Evolutionary conservation across 495 filamentous ascomycete species (phyloP), one percentile per base, ranked within the genome.

Genomic region (Aspergillus sparsus): DNA sequence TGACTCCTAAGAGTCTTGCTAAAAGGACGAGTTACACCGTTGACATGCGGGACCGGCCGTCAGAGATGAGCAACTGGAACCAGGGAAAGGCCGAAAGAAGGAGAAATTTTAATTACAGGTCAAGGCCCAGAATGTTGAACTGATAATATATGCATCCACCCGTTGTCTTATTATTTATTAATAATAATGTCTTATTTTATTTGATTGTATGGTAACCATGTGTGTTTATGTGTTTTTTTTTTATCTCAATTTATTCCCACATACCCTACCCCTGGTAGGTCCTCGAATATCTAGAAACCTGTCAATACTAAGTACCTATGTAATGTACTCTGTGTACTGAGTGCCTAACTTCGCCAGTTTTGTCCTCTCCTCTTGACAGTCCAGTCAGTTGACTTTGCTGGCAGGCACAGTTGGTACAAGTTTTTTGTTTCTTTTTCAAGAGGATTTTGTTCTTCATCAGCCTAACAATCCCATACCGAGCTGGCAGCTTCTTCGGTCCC

Each of bases 1-100:
- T 7, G 44, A 47, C 44, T 47, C 44, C 44, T 47, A 18, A 7
- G 44, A 47, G 44, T 32, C 33, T 32, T 60, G 49, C 44, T 9
- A 47, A 27, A 27, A 47, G 57, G 60, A 57, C 62, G 53, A 61
- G 65, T 67, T 64, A 64, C 65, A 67, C 65, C 56, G 59, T 63
- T 57, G 55, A 52, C 54, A 50, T 46, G 53, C 58, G 62, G 53
- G 49, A 36, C 55, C 61, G 35, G 55, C 62, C 57, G 62, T 65
- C 58, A 55, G 47, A 62, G 50, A 41, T 57, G 60, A 44, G 46
- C 53, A 47, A 57, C 55, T 49, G 36, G 60, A 53, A 53, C 55
- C 55, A 62, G 27, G 27, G 15, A 50, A 32, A 27, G 55, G 47
- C 57, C 60, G 41, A 15, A n/a, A 35, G 50, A 44, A 35, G 34